These are phyloP conservation scores for Lyophyllum shimeji DNA, from an alignment of 768 basidiomycete genomes.

Conservation along the genomic window DNA sequence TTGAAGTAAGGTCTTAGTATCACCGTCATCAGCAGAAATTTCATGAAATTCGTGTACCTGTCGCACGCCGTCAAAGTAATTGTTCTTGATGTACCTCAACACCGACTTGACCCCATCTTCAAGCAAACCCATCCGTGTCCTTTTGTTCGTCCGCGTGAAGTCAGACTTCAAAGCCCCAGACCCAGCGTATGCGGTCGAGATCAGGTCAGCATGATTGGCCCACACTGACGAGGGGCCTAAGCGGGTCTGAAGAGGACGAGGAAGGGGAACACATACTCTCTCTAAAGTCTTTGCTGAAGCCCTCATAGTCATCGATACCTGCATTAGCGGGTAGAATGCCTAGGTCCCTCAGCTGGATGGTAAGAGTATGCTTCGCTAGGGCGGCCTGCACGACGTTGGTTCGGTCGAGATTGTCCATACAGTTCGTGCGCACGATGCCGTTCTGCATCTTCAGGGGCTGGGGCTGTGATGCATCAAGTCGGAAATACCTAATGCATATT, in stretches of 20 bases:
- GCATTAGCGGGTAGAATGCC: constrained; percentile 73
- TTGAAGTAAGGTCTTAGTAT: constrained; percentile 27
- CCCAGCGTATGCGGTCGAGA: constrained; percentile 90
- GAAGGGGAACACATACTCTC: constrained; percentile 61
- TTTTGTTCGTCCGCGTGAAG: constrained; percentile 90
- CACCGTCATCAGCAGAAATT: neutral
- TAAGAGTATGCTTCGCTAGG: constrained; percentile 83
- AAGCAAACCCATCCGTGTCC: constrained; percentile 75
- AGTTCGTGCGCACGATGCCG: constrained; percentile 89
- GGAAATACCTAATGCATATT: constrained; percentile 66
- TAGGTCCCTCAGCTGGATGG: constrained; percentile 68
- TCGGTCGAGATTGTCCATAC: constrained; percentile 96
- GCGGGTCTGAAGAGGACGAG: neutral
- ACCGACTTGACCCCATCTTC: constrained; percentile 87
- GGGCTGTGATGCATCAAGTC: constrained; percentile 48
- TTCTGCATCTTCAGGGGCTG: constrained; percentile 60
- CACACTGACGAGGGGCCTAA: constrained; percentile 62
- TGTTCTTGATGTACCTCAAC: constrained; percentile 91
- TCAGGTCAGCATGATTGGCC: constrained; percentile 94
- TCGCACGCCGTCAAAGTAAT: constrained; percentile 92
- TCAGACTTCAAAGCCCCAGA: constrained; percentile 96
- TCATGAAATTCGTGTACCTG: constrained; percentile 63
- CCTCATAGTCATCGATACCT: constrained; percentile 77
- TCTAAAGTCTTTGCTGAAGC: constrained; percentile 80
- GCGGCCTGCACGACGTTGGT: constrained; percentile 97